Base-by-base conservation (phyloP, 371 early-diverging fungal species). In the Mucor racemosus region DNA sequence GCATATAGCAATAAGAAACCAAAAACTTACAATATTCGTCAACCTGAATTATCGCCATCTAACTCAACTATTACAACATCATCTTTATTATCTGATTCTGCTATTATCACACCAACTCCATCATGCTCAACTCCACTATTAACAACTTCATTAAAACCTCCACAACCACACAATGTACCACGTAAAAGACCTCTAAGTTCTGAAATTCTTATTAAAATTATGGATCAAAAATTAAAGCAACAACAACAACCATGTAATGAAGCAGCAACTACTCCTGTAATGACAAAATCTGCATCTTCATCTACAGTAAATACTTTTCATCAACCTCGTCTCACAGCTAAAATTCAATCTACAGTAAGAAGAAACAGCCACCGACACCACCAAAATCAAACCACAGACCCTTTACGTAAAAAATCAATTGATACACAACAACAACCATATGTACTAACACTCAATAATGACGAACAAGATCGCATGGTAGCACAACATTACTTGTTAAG, bases 401-500 rank as follows among this genome's bases (percentile, higher is more conserved):
- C 59, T 21, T 4, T 36, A 59, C 59, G 38, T 35, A 63, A 63
- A 33, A 63, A 40, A 9, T 19, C 62, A 9, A 36, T 46, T 21
- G 39, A 53, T 6, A 8, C 39, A 26, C 55, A 26, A 39, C 59
- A 39, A 15, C 36, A 33, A 17, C 77, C 82, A 0, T 69, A 74
- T 66, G 73, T 80, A 1, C 56, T 82, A 7, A 64, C 76, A 1
- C 69, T 72, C 41, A 71, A 67, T 57, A 72, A 70, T 39, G 71
- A 73, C 7, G 83, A 82, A 31, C 79, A 78, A 58, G 83, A 82
- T 58, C 77, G 83, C 6, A 61, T 80, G 64, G 77, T 80, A 7
- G 71, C 80, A 59, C 83, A 82, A 39, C 80, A 82, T 58, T 82
- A 82, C 39, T 56, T 82, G n/a, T 57, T 80, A 33, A 73, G 83